Percentiles rank a stretch among this genome's conserved stretches.
phyloP scores from a whole-genome alignment of 225 moss, liverwort and hornwort species.

The Marchantia paleacea region DNA sequence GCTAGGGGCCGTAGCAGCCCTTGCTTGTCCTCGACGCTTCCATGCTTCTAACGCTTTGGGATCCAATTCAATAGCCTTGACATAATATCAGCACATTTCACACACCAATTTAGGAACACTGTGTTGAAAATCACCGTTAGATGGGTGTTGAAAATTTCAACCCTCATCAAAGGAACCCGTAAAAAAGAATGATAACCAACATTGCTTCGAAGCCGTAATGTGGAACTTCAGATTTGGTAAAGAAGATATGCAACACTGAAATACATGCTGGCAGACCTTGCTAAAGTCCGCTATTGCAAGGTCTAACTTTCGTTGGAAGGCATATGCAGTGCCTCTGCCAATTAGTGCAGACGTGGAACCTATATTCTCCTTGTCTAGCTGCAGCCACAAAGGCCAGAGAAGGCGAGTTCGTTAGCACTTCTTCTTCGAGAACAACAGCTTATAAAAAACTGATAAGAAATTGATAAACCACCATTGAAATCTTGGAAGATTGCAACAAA shows the following conservation, averaged over 20 bases:
- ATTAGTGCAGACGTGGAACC: slow-evolving; percentile 59
- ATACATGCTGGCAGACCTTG: slow-evolving; percentile 46
- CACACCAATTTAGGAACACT: too few relatives aligned
- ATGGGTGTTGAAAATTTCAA: neutral
- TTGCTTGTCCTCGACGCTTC: slow-evolving; percentile 91
- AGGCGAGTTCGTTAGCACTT: neutral
- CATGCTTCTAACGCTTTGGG: slow-evolving; percentile 64
- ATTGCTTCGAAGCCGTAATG: neutral
- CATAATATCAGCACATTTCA: neutral
- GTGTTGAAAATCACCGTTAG: neutral
- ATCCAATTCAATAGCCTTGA: slow-evolving; percentile 75
- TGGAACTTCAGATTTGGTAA: neutral
- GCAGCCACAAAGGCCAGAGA: neutral
- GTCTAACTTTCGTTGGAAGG: slow-evolving; percentile 63
- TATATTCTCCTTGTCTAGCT: slow-evolving; percentile 58
- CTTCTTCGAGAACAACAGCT: too few relatives aligned
- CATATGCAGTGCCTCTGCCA: slow-evolving; percentile 86
- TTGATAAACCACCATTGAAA: neutral
- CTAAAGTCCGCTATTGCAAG: slow-evolving; percentile 66
- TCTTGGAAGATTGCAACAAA: neutral
- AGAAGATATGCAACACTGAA: neutral
- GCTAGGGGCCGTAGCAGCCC: slow-evolving; percentile 58
- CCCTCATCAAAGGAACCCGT: too few relatives aligned
- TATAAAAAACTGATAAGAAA: neutral
- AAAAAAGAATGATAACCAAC: neutral